These are phyloP conservation scores for Heritiera fomes DNA, from an alignment of 345 rosid species.

Conservation along the genomic window DNA sequence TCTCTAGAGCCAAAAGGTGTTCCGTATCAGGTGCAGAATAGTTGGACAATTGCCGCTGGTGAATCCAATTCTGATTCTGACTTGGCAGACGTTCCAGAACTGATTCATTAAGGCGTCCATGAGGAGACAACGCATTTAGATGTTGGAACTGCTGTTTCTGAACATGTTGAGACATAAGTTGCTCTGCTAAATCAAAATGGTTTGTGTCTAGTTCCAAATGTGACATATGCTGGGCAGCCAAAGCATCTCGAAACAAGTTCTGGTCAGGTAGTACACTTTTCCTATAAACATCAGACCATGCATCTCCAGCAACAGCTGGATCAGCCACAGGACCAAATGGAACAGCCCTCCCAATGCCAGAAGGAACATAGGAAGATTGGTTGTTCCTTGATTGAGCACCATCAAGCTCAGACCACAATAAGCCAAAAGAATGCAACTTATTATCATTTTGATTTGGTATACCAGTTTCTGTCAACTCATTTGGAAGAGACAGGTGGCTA, in stretches of 20 bases:
- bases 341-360: constrained; percentile 32
- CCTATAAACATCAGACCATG: constrained; percentile 47
- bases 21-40: constrained; percentile 46
- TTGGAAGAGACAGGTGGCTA: constrained; percentile 33
- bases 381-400: constrained; percentile 38
- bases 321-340: constrained; percentile 40
- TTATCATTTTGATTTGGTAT: constrained; percentile 40
- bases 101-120: constrained; percentile 35
- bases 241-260: constrained; percentile 38
- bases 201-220: constrained; percentile 44
- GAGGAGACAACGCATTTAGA: constrained; percentile 42
- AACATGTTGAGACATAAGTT: constrained; percentile 47
- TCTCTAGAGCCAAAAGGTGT: constrained; percentile 42
- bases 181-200: constrained; percentile 50
- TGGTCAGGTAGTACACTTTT: constrained; percentile 37
- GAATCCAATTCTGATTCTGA: constrained; percentile 39
- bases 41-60: constrained; percentile 44
- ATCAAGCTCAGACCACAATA: constrained; percentile 69
- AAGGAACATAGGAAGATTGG: constrained; percentile 38
- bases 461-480: constrained; percentile 32
- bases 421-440: constrained; percentile 60
- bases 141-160: constrained; percentile 54
- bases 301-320: constrained; percentile 35
- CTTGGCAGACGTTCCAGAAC: constrained; percentile 40
- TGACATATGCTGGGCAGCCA: constrained; percentile 38